A percentile compares a stretch with the other conserved stretches of the same genome.
These are phyloP conservation scores for Cucurbita pepo DNA, from an alignment of 306 rosid species.

Conservation along the genomic window DNA sequence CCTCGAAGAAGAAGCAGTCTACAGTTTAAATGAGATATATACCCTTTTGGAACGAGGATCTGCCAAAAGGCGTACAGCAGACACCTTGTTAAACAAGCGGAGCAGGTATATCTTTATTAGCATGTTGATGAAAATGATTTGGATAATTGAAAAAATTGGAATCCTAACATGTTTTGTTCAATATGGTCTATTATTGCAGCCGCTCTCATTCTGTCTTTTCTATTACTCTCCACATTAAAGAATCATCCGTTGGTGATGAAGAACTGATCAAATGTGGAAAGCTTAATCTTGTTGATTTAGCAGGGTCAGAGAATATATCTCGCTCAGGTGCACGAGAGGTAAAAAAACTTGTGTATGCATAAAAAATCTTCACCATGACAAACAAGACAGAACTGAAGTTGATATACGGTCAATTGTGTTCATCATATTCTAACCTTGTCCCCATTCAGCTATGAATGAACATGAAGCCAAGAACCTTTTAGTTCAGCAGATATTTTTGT, in stretches of 20 bases:
- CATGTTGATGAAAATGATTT: not conserved
- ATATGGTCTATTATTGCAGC: constrained; percentile 33
- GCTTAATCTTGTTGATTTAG: constrained; percentile 94
- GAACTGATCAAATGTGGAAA: constrained; percentile 94
- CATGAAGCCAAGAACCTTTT: not conserved
- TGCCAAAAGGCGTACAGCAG: constrained; percentile 84
- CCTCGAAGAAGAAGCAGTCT: constrained; percentile 84
- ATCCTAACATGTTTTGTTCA: not conserved
- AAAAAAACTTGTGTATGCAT: not conserved
- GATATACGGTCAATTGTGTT: not conserved
- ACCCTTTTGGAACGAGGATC: constrained; percentile 72
- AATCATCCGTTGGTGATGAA: constrained; percentile 69
- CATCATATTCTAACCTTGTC: no score
- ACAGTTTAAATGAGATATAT: constrained; percentile 64
- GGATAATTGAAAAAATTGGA: not conserved
- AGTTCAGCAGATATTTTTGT: not conserved
- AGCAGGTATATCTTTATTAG: constrained; percentile 40
- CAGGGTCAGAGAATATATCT: constrained; percentile 91
- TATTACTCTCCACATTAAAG: constrained; percentile 71
- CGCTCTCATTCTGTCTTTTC: constrained; percentile 96
- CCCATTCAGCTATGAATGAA: not conserved
- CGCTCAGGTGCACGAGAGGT: constrained; percentile 99
- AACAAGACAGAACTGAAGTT: not conserved
- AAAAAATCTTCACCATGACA: no score
- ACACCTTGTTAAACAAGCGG: constrained; percentile 77